These are phyloP conservation scores for Aspergillus transmontanensis DNA, from an alignment of 2,329 filamentous ascomycete genomes.

Conservation along the genomic window DNA sequence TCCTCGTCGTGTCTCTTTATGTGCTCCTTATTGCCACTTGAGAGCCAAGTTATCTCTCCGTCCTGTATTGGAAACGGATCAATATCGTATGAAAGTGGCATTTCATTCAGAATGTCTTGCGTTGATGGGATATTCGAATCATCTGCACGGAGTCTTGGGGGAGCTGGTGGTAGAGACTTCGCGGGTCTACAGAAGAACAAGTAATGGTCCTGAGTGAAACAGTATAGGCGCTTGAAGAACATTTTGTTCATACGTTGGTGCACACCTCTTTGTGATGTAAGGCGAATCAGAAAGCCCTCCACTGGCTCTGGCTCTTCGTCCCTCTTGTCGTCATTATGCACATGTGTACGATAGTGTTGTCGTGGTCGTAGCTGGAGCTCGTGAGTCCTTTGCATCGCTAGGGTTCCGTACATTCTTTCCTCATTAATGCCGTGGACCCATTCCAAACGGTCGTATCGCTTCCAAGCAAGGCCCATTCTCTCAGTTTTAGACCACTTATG, in stretches of 20 bases:
- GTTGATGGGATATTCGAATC: constrained; percentile 55
- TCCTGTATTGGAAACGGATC: constrained; percentile 62
- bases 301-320: constrained; percentile 63
- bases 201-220: constrained; percentile 64
- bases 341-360: constrained; percentile 62
- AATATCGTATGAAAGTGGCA: constrained; percentile 63
- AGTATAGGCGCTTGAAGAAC: constrained; percentile 68
- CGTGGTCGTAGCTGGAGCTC: constrained; percentile 68
- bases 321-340: constrained; percentile 39
- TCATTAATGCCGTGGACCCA: constrained; percentile 69
- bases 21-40: constrained; percentile 48
- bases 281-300: constrained; percentile 66
- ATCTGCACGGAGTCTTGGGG: constrained; percentile 54
- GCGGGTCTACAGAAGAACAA: constrained; percentile 64
- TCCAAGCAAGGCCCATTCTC: constrained; percentile 68
- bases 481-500: constrained; percentile 60
- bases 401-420: constrained; percentile 68
- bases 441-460: constrained; percentile 68
- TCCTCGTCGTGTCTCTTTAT: constrained; percentile 58
- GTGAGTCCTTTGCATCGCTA: constrained; percentile 68
- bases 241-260: constrained; percentile 61
- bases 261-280: constrained; percentile 65
- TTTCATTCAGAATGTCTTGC: constrained; percentile 56
- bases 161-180: constrained; percentile 61
- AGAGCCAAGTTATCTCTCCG: constrained; percentile 60